Evolutionary conservation across 805 yeast genomes (phyloP), one percentile per base, ranked within the genome.

Genomic region (Candida argentea): DNA sequence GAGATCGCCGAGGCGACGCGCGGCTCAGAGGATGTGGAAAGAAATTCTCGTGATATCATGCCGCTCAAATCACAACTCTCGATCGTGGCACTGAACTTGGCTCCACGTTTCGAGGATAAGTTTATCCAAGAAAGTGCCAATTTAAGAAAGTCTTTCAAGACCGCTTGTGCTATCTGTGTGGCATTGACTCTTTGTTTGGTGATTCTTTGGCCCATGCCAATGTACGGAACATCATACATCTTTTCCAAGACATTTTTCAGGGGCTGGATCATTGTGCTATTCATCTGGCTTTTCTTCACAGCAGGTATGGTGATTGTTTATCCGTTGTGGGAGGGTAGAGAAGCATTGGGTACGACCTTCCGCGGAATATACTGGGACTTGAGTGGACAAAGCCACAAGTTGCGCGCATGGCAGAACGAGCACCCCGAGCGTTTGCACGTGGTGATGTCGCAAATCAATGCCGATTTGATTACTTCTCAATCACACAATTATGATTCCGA

Each of bases 201-300:
- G 18, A 67, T 86, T 15, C 45, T 85, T 17, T 84, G 93, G 91
- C 95, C 95, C 44, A 81, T 85, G 85, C 95, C 95, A 39, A 78
- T 86, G 91, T 85, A 78, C 50, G 95, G 94, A 18, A 47, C 78
- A 4, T 66, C 70, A 3, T 85, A 85, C 46, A 62, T 85, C 22
- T 86, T 85, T 55, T 72, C 83, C 29, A 76, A 71, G 50, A 54
- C 51, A 32, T 83, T 83, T 57, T 86, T 85, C 54, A 81, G 91
- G 5, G 95, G 94, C 25, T 86, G 95, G 95, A 70, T 86, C 27
- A 73, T 67, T 20, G 93, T 85, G 17, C 74, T 78, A 34, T 72
- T 86, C 29, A 73, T 84, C 33, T 85, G 94, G 94, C 57, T 83
- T 20, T 83, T 82, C 55, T 61, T 69, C 42, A 68, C 80, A 20